These are phyloP conservation scores for Staphylotrichum tortipilum DNA, from an alignment of 495 filamentous ascomycete species.

Conservation along the genomic window DNA sequence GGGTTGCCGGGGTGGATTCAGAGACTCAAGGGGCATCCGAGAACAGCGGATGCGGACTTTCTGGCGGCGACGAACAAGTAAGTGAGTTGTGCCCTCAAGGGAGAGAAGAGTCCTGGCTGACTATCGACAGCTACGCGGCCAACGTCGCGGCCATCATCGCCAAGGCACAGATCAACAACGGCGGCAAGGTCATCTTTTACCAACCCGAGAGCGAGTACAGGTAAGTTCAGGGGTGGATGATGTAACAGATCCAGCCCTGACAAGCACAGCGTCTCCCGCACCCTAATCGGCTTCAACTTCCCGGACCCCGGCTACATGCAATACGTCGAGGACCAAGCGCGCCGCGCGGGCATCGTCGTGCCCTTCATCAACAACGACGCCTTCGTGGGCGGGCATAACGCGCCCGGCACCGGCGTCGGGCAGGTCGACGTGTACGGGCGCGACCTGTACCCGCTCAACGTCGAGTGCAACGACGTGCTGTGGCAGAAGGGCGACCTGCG, in stretches of 20 bases:
- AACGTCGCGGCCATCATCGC: constrained; percentile 57
- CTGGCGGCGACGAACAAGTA: constrained; percentile 56
- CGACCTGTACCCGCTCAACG: constrained; percentile 63
- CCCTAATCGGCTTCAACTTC: constrained; percentile 22
- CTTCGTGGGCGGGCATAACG: constrained; percentile 46
- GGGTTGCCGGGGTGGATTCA: constrained; percentile 43
- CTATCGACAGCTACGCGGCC: constrained; percentile 31
- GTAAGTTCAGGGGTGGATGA: background rate
- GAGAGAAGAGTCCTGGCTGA: background rate
- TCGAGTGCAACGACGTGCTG: constrained; percentile 47
- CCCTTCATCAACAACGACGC: constrained; percentile 75
- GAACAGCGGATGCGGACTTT: constrained; percentile 52
- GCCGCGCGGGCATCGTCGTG: constrained; percentile 60
- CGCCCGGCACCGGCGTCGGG: constrained; percentile 54
- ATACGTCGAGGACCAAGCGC: constrained; percentile 58
- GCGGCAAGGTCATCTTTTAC: constrained; percentile 65
- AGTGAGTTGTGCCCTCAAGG: constrained; percentile 9
- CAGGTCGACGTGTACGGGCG: constrained; percentile 70
- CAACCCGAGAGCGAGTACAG: constrained; percentile 77
- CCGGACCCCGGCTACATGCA: constrained; percentile 59
- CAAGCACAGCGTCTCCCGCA: background rate
- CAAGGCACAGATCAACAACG: constrained; percentile 68
- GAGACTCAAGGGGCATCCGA: constrained; percentile 50
- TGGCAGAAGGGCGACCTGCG: constrained; percentile 44
- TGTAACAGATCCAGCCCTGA: background rate